Evolutionary conservation across 176 grass and related monocot genomes (phyloP).

Genomic region (Tillandsia leiboldiana): DNA sequence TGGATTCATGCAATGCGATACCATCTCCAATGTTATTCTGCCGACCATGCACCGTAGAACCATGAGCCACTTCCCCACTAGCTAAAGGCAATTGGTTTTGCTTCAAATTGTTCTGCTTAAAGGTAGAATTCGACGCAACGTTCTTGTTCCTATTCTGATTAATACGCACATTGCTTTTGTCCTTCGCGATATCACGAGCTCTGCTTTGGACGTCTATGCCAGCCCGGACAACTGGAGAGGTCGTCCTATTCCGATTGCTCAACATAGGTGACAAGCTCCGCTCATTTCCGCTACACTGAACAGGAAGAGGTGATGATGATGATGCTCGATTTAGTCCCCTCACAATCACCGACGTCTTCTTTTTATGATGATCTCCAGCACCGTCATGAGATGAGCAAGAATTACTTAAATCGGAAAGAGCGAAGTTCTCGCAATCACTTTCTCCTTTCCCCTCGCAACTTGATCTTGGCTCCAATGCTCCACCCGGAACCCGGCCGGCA

Average conservation of each 20-base stretch:
- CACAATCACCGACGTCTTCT: not conserved
- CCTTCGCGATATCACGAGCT: not conserved
- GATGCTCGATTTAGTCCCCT: not conserved
- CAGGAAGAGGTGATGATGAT: not conserved
- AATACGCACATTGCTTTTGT: not conserved
- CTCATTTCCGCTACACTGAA: not conserved
- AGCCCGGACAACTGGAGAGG: not conserved
- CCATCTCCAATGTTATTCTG: constrained; percentile 12
- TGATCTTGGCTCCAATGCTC: not conserved
- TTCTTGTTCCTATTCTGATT: constrained; percentile 3
- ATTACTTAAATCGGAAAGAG: too few relatives aligned
- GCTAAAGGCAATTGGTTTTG: constrained; percentile 34
- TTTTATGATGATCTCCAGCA: not conserved
- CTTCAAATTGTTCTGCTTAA: constrained; percentile 61
- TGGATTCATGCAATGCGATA: constrained; percentile 12
- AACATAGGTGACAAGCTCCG: not conserved
- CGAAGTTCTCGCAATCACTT: not conserved
- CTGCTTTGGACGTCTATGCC: not conserved
- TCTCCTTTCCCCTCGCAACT: not conserved
- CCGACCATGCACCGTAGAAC: constrained; percentile 14
- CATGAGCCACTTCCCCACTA: constrained; percentile 7
- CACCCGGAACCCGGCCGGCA: not conserved
- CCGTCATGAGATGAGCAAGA: too few relatives aligned
- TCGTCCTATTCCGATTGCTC: not conserved
- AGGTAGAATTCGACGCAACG: constrained; percentile 15